Conservation (phyloP, 257 asterid genomes). For the Solanum chiquidenum region DNA sequence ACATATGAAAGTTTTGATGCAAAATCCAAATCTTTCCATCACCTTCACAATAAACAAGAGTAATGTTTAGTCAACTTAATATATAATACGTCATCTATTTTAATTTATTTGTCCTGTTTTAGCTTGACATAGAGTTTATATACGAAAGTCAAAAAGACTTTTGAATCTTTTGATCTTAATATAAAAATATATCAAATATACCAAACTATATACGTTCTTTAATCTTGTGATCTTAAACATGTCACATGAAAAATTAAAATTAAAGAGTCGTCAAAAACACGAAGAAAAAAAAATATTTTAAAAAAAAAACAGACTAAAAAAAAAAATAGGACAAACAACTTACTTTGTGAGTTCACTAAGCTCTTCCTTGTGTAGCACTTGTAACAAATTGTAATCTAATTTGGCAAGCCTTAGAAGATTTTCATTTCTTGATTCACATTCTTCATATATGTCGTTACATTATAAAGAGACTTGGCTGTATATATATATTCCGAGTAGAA, state of each 20-base stretch:
- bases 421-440: not conserved
- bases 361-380: not conserved
- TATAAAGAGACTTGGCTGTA: not conserved
- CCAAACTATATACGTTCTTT: no score
- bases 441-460: not conserved
- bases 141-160: not conserved
- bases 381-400: not conserved
- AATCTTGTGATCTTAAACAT: no score
- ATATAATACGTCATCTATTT: no score
- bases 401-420: not conserved
- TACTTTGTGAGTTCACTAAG: not conserved
- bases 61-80: not conserved
- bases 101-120: not conserved
- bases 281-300: accelerated
- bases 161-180: not conserved
- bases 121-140: no score
- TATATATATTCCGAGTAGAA: not conserved
- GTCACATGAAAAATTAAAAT: not conserved
- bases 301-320: no score
- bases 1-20: slow-evolving; percentile 4
- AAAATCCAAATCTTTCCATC: slow-evolving; percentile 10
- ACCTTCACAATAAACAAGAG: not conserved
- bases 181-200: no score
- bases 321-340: not conserved
- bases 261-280: no score